Conservation (phyloP, 148 eudicot genomes). For the Heliamphora exappendiculata region DNA sequence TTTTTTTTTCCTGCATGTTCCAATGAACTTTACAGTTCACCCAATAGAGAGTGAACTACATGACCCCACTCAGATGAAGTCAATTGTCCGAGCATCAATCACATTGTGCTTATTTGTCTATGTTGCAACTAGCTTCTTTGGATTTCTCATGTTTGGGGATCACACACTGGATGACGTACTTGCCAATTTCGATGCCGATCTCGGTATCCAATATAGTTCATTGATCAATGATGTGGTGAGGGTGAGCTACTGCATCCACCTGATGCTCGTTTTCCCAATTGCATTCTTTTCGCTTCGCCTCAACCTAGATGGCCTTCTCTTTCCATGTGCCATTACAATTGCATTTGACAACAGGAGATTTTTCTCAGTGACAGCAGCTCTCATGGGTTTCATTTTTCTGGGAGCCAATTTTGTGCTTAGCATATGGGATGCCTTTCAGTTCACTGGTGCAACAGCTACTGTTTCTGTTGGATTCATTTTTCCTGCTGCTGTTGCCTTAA, state of each 20-base stretch:
- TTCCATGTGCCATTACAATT: constrained; percentile 56
- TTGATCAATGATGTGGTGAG: constrained; percentile 63
- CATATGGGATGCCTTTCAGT: constrained; percentile 82
- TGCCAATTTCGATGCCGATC: constrained; percentile 78
- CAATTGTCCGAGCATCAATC: constrained; percentile 58
- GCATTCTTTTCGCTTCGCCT: constrained; percentile 74
- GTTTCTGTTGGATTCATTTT: constrained; percentile 71
- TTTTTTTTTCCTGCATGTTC: neutral
- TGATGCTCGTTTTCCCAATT: constrained; percentile 87
- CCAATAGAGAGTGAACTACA: constrained; percentile 73
- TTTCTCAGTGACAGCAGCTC: constrained; percentile 37
- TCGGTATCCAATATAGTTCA: constrained; percentile 65
- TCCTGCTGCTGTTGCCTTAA: constrained; percentile 67
- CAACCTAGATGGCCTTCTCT: constrained; percentile 66
- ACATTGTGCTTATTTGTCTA: constrained; percentile 56
- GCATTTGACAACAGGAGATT: constrained; percentile 49
- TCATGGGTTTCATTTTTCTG: constrained; percentile 50
- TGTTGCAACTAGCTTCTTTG: constrained; percentile 68
- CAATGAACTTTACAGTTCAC: constrained; percentile 45
- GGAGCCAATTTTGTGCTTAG: constrained; percentile 75
- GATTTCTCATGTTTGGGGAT: constrained; percentile 65
- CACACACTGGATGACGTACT: constrained; percentile 69
- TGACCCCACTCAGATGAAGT: constrained; percentile 62
- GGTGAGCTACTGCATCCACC: constrained; percentile 67
- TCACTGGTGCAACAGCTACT: constrained; percentile 79